Evolutionary conservation across 2,329 filamentous ascomycete genomes (phyloP), one percentile per base, ranked within the genome.

Genomic region (Cordyceps cateniannulata): DNA sequence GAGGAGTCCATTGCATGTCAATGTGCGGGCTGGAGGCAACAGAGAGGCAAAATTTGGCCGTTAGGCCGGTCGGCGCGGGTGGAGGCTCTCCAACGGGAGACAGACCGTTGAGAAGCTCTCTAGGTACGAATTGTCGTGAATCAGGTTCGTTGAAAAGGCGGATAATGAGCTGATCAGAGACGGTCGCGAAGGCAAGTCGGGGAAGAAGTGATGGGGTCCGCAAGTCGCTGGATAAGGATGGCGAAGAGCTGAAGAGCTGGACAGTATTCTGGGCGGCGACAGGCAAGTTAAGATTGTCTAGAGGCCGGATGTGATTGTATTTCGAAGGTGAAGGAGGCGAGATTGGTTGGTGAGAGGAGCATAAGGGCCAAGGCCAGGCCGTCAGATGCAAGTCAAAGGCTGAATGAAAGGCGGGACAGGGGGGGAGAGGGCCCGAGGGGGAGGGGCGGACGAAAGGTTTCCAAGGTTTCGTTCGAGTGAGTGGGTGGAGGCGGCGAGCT

Each of bases 1-100:
- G 84, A 79, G 75, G 73, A 77, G 70, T 85, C 83, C 83, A 85
- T 85, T 76, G 75, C 80, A 77, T 76, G 72, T 74, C 75, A 75
- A 68, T 69, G 35, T 22, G 59, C 47, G 25, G 45, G 52, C 9
- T 18, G 29, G 10, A 42, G 45, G 55, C 18, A 27, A 45, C 35
- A 42, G 18, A 38, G 8, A 25, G 45, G 1, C 5, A 52, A 52
- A 49, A n/a, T 4, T 42, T 25, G 56, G 56, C 56, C 56, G 56
- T 24, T 52, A 9, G 56, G 56, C 56, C 48, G 27, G n/a, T 24
- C 24, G 47, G 48, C 47, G 48, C 48, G 56, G 10, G 48, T 44
- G 24, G 56, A 51, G 10, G 35, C 47, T 51, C 47, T 32, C 56
- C 47, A 25, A 59, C 38, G 24, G 12, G 47, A 18, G 35, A 25